Base-by-base conservation (phyloP, 1,284 basidiomycete genomes). In the Microbotryum lychnidis-dioicae region DNA sequence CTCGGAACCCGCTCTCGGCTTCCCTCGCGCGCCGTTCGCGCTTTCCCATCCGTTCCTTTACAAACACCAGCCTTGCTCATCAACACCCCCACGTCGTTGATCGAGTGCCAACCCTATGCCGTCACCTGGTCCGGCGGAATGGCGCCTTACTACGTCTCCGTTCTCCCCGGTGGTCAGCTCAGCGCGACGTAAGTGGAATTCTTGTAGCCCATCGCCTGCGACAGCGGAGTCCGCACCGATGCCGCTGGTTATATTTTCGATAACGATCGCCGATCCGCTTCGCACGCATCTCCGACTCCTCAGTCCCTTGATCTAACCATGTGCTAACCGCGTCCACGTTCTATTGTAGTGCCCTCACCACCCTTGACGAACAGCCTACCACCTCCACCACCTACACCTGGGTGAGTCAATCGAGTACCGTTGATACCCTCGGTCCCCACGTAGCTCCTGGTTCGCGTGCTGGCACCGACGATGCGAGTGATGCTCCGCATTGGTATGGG, bases 141-240 rank as follows among this genome's bases (percentile, higher is more conserved):
- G 27, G 12, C 51, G 27, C 25, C 51, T 29, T 25, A 53, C 51
- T 53, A 23, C 33, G 25, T 53, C 33, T 53, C 51, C 51, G 51
- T 53, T n/a, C 31, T 53, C 25, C 51, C 51, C 33, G 51, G 51
- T 53, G 51, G 51, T 53, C 51, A 53, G 27, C n/a, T 25, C 51
- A 29, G 27, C 12, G 51, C 51, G 16, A 5, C 51, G 51, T 53
- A 33, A 53, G 51, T 53, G 27, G n/a, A 2, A 27, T 31, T 16
- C n/a, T 5, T 6, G 51, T n/a, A 1, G 20, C 21, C 16, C 8
- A 16, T 18, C n/a, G 3, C 27, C n/a, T 3, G 51, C 51, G 20
- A n/a, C 20, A 50, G 37, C 37, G 37, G 37, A 42, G 37, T 10
- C 37, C 37, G 37, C 37, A 3, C 37, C 16, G 37, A 42, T 14